phyloP scores from a whole-genome alignment of 805 yeast species.

The Kuraishia ogatae region DNA sequence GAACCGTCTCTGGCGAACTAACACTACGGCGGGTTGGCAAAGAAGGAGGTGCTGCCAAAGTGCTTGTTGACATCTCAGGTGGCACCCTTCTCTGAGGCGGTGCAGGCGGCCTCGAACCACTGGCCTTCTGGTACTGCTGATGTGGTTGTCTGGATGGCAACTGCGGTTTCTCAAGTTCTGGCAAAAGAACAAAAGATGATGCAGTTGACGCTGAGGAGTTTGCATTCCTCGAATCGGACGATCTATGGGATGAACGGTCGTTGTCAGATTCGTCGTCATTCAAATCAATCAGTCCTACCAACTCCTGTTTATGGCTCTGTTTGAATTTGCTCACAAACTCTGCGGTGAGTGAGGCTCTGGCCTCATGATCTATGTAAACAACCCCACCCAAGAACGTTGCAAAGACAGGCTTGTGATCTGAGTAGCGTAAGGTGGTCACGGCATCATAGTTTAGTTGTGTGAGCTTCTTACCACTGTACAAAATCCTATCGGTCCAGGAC shows the following conservation, averaged over 20 bases:
- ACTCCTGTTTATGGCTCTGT: constrained; percentile 11
- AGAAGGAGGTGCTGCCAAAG: constrained; percentile 37
- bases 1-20: constrained; percentile 52
- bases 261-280: constrained; percentile 12
- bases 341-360: constrained; percentile 44
- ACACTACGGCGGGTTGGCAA: constrained; percentile 61
- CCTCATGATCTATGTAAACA: constrained; percentile 56
- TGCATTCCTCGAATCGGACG: background rate
- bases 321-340: constrained; percentile 55
- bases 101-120: background rate
- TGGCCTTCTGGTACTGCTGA: background rate
- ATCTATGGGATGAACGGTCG: constrained; percentile 11
- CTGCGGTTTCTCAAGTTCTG: constrained; percentile 16
- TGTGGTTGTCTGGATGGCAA: constrained; percentile 1
- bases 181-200: constrained; percentile 50
- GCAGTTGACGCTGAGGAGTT: constrained; percentile 29
- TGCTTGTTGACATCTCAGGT: background rate
- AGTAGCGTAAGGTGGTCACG: constrained; percentile 47
- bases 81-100: background rate
- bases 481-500: constrained; percentile 94
- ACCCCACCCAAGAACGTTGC: constrained; percentile 66
- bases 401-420: constrained; percentile 93
- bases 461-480: constrained; percentile 51
- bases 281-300: constrained; percentile 18
- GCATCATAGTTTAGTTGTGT: constrained; percentile 63